Conservation (phyloP, 2,329 filamentous ascomycete species). For the Aureobasidium sp. region DNA sequence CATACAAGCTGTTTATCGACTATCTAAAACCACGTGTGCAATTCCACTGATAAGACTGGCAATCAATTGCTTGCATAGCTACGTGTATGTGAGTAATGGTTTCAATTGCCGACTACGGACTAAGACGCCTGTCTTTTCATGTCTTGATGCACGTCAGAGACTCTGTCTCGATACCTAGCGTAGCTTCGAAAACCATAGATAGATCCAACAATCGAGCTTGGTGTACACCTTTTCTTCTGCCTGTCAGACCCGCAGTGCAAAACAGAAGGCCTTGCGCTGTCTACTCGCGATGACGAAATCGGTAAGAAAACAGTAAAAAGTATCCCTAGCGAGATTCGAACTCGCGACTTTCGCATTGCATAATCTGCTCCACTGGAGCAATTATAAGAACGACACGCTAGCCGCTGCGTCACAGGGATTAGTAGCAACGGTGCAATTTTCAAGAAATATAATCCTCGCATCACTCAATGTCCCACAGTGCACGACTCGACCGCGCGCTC, state of each 20-base stretch:
- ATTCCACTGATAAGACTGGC: not conserved
- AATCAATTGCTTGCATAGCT: not conserved
- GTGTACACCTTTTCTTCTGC: not conserved
- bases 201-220: not conserved
- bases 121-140: not conserved
- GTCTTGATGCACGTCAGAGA: not conserved
- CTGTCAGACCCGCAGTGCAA: not conserved
- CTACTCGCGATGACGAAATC: not conserved
- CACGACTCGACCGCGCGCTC: no score
- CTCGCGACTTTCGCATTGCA: slow-evolving; percentile 16
- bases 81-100: not conserved
- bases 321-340: slow-evolving; percentile 16
- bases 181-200: not conserved
- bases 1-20: not conserved
- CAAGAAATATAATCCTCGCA: not conserved
- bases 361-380: slow-evolving; percentile 12
- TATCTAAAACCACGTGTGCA: not conserved
- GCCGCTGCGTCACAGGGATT: slow-evolving; percentile 15
- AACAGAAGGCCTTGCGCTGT: not conserved
- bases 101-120: not conserved
- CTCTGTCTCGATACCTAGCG: not conserved
- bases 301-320: not conserved
- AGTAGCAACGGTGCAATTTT: not conserved
- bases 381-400: slow-evolving; percentile 45
- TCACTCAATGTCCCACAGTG: no score